Evolutionary conservation across 345 rosid species (phyloP).

Genomic region (Dovyalis caffra): DNA sequence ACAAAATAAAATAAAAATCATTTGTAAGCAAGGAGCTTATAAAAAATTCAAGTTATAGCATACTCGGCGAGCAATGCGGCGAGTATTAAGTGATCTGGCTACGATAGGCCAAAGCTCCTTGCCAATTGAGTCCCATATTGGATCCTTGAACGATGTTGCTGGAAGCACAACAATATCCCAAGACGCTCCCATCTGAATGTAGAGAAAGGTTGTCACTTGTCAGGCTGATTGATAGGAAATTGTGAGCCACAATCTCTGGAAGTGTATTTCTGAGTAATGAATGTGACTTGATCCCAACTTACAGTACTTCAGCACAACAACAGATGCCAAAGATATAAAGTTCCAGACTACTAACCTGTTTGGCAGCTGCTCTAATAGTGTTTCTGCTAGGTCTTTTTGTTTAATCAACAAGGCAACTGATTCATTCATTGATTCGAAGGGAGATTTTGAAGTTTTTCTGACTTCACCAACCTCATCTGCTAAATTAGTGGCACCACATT

Average conservation of each 20-base stretch:
- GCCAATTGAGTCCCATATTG: slow-evolving; percentile 60
- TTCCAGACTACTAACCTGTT: slow-evolving; percentile 48
- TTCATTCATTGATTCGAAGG: slow-evolving; percentile 58
- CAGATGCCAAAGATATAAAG: neutral
- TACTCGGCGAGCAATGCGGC: slow-evolving; percentile 84
- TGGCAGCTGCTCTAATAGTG: slow-evolving; percentile 69
- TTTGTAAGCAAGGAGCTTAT: neutral
- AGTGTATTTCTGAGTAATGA: too few species aligned
- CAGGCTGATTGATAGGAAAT: neutral
- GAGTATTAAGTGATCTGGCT: slow-evolving; percentile 58
- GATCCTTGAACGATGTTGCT: slow-evolving; percentile 70
- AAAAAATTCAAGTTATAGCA: slow-evolving; percentile 15
- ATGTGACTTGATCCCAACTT: neutral
- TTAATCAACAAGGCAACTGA: slow-evolving; percentile 47
- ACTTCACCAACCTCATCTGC: slow-evolving; percentile 50
- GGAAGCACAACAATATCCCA: slow-evolving; percentile 91
- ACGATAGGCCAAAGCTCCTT: slow-evolving; percentile 72
- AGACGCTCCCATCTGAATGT: slow-evolving; percentile 80
- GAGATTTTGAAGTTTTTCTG: slow-evolving; percentile 58
- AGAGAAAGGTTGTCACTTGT: slow-evolving; percentile 5
- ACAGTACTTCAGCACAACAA: neutral
- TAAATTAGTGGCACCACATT: slow-evolving; percentile 53
- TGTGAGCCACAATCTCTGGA: neutral
- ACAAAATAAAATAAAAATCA: neutral
- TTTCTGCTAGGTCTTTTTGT: slow-evolving; percentile 47